phyloP scores from a whole-genome alignment of 2,329 filamentous ascomycete species.

The Curvularia sp. region DNA sequence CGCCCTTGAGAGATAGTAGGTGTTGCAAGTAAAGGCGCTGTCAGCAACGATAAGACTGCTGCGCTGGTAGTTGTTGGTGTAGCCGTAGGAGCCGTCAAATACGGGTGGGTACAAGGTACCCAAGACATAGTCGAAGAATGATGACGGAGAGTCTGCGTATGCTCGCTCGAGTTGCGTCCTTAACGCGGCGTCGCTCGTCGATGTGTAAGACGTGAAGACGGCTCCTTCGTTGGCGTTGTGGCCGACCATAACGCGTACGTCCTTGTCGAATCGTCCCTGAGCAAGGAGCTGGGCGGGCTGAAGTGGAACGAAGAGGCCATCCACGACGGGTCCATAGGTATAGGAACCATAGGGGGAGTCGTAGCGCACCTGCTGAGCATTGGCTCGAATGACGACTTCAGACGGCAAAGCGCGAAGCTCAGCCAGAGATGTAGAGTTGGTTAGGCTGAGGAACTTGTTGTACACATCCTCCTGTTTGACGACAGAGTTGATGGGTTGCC shows the following conservation, averaged over 20 bases:
- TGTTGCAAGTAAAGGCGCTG: slow-evolving; percentile 59
- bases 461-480: slow-evolving; percentile 42
- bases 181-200: slow-evolving; percentile 45
- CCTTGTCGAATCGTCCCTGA: slow-evolving; percentile 49
- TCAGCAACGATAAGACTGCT: slow-evolving; percentile 55
- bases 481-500: slow-evolving; percentile 38
- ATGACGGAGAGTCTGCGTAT: slow-evolving; percentile 43
- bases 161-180: slow-evolving; percentile 29
- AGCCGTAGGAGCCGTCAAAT: slow-evolving; percentile 57
- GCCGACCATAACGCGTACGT: slow-evolving; percentile 47
- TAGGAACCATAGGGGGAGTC: slow-evolving; percentile 46
- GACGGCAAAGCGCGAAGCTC: slow-evolving; percentile 44
- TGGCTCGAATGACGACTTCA: slow-evolving; percentile 47
- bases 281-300: slow-evolving; percentile 47
- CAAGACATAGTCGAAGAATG: slow-evolving; percentile 52
- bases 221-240: slow-evolving; percentile 58
- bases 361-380: slow-evolving; percentile 39
- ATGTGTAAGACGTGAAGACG: slow-evolving; percentile 53
- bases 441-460: slow-evolving; percentile 40
- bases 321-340: slow-evolving; percentile 46
- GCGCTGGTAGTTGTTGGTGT: slow-evolving; percentile 56
- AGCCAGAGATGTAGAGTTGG: slow-evolving; percentile 44
- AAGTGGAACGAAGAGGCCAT: slow-evolving; percentile 44
- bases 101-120: slow-evolving; percentile 59
- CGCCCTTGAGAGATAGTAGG: slow-evolving; percentile 59